Base-by-base conservation (phyloP, 352 stramenopile species). In the Pythium sukuiense region DNA sequence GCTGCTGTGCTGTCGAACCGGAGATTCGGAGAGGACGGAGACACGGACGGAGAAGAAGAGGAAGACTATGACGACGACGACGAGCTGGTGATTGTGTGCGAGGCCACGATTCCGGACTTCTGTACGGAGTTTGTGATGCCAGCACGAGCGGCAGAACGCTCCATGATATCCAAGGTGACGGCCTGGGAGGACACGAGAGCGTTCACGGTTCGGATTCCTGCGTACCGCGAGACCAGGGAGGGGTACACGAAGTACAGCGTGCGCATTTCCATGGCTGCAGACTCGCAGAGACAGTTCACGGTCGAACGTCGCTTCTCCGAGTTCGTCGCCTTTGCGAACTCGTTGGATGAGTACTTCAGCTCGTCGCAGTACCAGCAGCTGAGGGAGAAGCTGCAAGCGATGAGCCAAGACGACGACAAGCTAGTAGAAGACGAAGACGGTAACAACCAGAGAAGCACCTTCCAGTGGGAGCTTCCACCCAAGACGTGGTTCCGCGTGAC, bases 401-500 rank as follows among this genome's bases (percentile, higher is more conserved):
- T 18, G 5, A 48, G 61, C n/a, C 59, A 72, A 3, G 48, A 56
- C 12, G 60, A 61, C 13, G 48, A 56, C 9, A 43, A 54, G 73
- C 0, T 50, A 70, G 8, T 54, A 70, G 20, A 67, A 20, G 49
- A 74, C 68, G 48, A 49, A 46, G 50, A 45, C 9, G 27, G 45
- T 24, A 52, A 43, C n/a, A 59, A 26, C 24, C 32, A 56, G 35
- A 52, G 11, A 0, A 61, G 58, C 13, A 56, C 45, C 2, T 85
- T 90, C 32, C 61, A 70, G 26, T 90, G 83, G 81, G 78, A 88
- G 46, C 69, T 94, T 18, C 85, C 85, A 5, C 76, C 82, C 49
- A 94, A 92, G 63, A 92, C 85, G 32, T 94, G 83, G 83, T 90
- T 94, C 59, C 80, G 76, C 6, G 70, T 94, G 53, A 92, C 83